These are phyloP conservation scores for Reticulascus tulasneorum DNA, from an alignment of 2,329 filamentous ascomycete genomes.

Conservation along the genomic window DNA sequence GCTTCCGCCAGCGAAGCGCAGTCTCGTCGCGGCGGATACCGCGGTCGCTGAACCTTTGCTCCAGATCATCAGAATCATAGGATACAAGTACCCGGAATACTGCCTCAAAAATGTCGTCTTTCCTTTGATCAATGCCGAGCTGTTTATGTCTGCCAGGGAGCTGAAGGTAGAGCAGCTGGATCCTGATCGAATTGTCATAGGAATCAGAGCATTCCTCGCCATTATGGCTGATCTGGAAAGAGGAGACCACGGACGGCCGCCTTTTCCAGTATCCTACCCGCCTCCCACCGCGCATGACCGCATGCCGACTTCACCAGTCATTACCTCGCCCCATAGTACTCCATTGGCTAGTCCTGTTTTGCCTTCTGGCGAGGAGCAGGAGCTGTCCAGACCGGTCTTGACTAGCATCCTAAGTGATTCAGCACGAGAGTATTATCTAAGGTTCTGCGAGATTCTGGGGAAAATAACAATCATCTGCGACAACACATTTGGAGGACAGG, in stretches of 20 bases:
- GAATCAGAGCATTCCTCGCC: constrained; percentile 87
- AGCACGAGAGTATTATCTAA: constrained; percentile 78
- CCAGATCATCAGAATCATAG: constrained; percentile 90
- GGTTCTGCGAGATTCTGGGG: constrained; percentile 91
- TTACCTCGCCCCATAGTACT: constrained; percentile 31
- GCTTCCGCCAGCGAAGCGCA: constrained; percentile 74
- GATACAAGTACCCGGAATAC: constrained; percentile 88
- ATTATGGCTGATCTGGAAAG: constrained; percentile 93
- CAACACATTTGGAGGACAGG: constrained; percentile 94
- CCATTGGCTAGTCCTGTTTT: constrained; percentile 20
- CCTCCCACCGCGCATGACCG: constrained; percentile 36
- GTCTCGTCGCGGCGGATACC: constrained; percentile 76
- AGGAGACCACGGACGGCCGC: constrained; percentile 69
- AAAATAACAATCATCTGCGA: constrained; percentile 97
- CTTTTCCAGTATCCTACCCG: constrained; percentile 71
- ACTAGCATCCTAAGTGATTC: constrained; percentile 65
- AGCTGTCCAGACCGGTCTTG: constrained; percentile 62
- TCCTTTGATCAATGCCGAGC: constrained; percentile 85
- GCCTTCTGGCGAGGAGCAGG: constrained; percentile 48
- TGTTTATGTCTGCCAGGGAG: constrained; percentile 73
- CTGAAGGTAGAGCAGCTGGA: constrained; percentile 88
- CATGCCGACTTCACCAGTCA: constrained; percentile 45
- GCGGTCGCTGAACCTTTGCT: constrained; percentile 86
- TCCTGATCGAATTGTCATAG: constrained; percentile 95
- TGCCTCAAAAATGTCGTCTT: constrained; percentile 94